Base-by-base conservation (phyloP, 1,284 basidiomycete species). In the Fomitopsis betulina region DNA sequence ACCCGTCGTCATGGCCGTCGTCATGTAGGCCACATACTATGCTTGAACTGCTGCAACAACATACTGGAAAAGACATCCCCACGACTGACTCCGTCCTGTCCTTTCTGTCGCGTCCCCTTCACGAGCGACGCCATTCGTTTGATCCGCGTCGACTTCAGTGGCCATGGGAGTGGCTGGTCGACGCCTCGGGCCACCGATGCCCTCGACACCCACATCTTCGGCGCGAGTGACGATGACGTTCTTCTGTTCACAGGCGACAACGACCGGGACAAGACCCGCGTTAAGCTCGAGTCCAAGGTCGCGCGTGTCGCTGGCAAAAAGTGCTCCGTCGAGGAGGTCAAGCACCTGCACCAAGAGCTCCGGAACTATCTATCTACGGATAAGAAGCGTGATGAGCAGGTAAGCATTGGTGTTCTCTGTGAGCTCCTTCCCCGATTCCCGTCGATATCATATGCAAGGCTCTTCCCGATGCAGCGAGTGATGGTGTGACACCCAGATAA, bases 311-410 rank as follows among this genome's bases (percentile, higher is more conserved):
- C 89, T 33, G 81, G 83, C n/a, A 89, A 88, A 82, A 90, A 89
- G 78, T 90, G 87, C 74, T 89, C 87, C 30, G 88, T 91, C 59
- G 89, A 91, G 71, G 89, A 91, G 75, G 86, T 91, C 50, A 80
- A 83, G 54, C 76, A 79, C 58, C 80, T 91, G 62, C 87, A 89
- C 72, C 80, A 83, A 67, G 89, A 91, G 74, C 78, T 91, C 60
- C 80, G 88, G 69, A 81, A 83, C 59, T 91, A 86, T 86, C 72
- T 91, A 57, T 76, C 76, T 54, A 75, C 79, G 58, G 83, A 86
- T 66, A 74, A 72, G 62, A 83, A 82, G 71, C 66, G 71, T 57
- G 80, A 84, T 63, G 83, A 85, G 60, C 81, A 85, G 74, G 88
- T 88, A 68, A 64, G 72, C 66, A 40, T 54, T 49, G 37, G 42